Base-by-base conservation (phyloP, 78 protist species). In the Dictyostelium capitatum region DNA sequence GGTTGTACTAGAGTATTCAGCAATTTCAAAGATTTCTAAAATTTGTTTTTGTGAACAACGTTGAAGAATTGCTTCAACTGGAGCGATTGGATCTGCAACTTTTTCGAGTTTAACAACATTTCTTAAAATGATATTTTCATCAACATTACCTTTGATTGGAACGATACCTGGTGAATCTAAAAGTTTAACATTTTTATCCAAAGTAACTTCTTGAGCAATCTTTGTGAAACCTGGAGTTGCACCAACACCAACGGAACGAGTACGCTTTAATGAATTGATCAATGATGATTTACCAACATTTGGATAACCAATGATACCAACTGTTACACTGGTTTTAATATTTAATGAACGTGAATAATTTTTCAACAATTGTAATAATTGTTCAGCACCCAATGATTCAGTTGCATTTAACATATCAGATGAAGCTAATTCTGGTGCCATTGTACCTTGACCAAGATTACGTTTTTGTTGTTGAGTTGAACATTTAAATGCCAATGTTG, bases 91-190 rank as follows among this genome's bases (percentile, higher is more conserved):
- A 50, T 98, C 98, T 25, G 7, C 90, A 17, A 98, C 30, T 28
- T 95, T 90, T 30, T 96, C 96, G 7, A 96, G 23, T 70, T 95
- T 96, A 65, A 97, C 95, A 54, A 78, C 93, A 47, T 82, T 79
- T 25, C 97, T 6, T 17, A 89, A 28, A 47, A 95, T 75, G 69
- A 73, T 81, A 41, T 79, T 80, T n/a, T 83, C 93, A 47, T 89
- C 97, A 50, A 77, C 46, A 30, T 69, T 48, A 72, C 97, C 80
- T 47, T 19, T 64, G 51, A 77, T 17, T 56, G 95, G 72, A 37
- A 97, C 97, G 41, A 97, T 95, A 25, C 99, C 99, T 15, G 99
- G 99, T 23, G 97, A 96, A 69, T 99, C 99, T 30, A 98, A n/a
- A 46, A 99, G 80, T 81, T 96, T 94, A 82, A 99, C 94, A 56